A percentile compares a stretch with the other conserved stretches of the same genome.
phyloP scores from a whole-genome alignment of 768 basidiomycete genomes.

The Trametes punicea region DNA sequence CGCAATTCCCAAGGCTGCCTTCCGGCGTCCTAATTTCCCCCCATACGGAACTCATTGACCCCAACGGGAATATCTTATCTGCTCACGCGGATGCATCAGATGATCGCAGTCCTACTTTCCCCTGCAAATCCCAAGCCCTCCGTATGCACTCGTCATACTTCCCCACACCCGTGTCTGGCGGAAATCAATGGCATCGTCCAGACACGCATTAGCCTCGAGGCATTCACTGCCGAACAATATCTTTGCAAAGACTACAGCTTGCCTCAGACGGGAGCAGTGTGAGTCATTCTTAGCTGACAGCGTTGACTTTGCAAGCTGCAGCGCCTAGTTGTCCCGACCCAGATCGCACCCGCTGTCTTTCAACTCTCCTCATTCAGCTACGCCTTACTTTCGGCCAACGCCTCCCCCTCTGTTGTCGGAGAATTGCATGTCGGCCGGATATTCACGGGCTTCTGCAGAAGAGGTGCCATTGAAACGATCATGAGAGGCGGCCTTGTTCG shows the following conservation, averaged over 20 bases:
- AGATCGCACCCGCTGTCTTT: neutral
- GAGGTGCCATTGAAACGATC: neutral
- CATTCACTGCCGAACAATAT: neutral
- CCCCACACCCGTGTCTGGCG: neutral
- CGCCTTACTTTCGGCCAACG: neutral
- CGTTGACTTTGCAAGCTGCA: neutral
- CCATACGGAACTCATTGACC: neutral
- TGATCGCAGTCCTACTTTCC: conserved; percentile 6
- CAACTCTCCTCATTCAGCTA: neutral
- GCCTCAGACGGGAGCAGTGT: conserved; percentile 1
- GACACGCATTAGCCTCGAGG: conserved; percentile 11
- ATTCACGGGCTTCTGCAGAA: neutral
- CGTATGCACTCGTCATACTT: neutral
- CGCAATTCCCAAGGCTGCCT: conserved; percentile 6
- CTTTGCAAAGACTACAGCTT: neutral
- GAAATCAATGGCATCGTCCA: neutral
- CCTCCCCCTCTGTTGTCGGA: conserved; percentile 1
- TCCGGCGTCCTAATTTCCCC: conserved; percentile 14
- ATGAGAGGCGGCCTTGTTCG: conserved; percentile 6
- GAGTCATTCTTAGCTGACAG: neutral
- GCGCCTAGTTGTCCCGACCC: neutral
- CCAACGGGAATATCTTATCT: conserved; percentile 8
- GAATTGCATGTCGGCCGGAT: neutral
- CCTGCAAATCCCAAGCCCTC: conserved; percentile 10
- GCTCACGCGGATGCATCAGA: conserved; percentile 14